Conservation (phyloP, 148 eudicot genomes). For the Euryodendron excelsum region DNA sequence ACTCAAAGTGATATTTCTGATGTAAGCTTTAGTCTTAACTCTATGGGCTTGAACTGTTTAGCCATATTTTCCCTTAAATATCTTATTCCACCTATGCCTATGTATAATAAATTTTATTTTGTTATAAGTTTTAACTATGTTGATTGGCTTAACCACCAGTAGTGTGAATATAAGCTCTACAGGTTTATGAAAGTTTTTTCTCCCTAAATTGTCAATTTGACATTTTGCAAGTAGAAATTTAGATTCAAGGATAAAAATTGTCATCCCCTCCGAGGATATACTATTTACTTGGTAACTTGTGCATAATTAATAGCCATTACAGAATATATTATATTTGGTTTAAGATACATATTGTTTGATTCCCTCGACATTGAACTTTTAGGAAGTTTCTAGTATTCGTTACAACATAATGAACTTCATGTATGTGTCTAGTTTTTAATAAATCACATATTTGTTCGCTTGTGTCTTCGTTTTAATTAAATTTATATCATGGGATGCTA, state of each 20-base stretch:
- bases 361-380: background rate
- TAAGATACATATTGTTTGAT: background rate
- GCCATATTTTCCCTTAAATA: background rate
- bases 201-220: background rate
- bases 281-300: background rate
- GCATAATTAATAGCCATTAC: background rate
- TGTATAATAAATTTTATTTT: background rate
- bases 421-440: background rate
- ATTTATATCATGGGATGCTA: background rate
- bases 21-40: slow-evolving; percentile 36
- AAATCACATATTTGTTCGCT: background rate
- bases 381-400: background rate
- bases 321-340: background rate
- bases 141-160: background rate
- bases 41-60: background rate
- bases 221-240: background rate
- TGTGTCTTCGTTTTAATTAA: background rate
- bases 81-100: background rate
- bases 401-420: background rate
- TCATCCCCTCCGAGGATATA: background rate
- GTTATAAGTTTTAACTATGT: background rate
- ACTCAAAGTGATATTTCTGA: slow-evolving; percentile 63
- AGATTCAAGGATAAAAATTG: background rate
- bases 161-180: background rate
- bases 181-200: background rate